Evolutionary conservation across 306 rosid genomes (phyloP).

Genomic region (Albizia julibrissin): DNA sequence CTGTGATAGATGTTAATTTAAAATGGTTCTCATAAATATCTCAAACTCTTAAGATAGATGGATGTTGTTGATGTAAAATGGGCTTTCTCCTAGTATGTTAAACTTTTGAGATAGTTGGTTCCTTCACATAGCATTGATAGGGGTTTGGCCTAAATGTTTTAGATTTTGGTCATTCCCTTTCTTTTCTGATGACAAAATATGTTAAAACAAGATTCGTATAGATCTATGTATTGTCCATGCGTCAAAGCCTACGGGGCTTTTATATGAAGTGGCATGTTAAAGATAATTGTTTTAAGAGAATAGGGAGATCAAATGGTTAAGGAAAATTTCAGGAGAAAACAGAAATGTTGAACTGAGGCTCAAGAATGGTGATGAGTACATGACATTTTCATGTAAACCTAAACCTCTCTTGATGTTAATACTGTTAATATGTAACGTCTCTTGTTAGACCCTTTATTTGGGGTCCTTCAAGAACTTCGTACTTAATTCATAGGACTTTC

Average conservation of each 20-base stretch:
- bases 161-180: neutral
- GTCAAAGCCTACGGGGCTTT: neutral
- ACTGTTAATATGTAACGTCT: neutral
- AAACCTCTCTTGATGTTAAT: neutral
- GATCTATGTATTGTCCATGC: neutral
- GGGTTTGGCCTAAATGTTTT: neutral
- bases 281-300: neutral
- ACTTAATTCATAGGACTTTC: neutral
- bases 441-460: neutral
- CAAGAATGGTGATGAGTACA: neutral
- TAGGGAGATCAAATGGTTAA: neutral
- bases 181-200: neutral
- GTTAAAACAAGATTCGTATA: neutral
- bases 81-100: neutral
- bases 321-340: neutral
- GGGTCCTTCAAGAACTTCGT: neutral
- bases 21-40: neutral
- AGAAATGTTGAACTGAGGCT: neutral
- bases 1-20: neutral
- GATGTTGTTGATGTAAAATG: neutral
- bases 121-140: neutral
- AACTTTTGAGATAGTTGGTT: neutral
- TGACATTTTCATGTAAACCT: neutral
- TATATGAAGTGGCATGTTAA: neutral
- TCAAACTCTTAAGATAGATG: neutral